Conservation (phyloP, 1,284 basidiomycete species). For the Tilletia caries region DNA sequence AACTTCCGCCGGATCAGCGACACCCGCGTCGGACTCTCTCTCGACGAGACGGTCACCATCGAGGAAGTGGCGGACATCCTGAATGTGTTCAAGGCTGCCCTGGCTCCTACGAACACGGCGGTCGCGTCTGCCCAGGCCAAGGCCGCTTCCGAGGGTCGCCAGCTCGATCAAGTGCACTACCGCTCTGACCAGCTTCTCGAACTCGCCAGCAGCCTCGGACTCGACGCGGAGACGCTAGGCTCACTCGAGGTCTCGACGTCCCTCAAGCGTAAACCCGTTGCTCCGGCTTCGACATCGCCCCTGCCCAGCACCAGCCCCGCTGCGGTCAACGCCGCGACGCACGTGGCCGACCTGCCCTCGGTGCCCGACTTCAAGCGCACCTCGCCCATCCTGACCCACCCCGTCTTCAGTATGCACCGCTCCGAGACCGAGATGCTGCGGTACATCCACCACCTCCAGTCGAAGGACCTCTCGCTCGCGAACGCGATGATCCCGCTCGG, state of each 20-base stretch:
- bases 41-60: constrained; percentile 81
- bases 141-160: constrained; percentile 18
- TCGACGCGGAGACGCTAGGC: constrained; percentile 35
- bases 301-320: constrained; percentile 16
- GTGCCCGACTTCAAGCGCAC: constrained; percentile 64
- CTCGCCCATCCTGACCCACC: constrained; percentile 74
- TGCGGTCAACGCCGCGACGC: constrained; percentile 20
- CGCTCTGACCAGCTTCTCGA: constrained; percentile 36
- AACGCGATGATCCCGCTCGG: constrained; percentile 97
- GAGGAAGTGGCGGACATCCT: constrained; percentile 67
- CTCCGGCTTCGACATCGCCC: background rate
- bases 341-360: constrained; percentile 27
- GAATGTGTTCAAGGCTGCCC: constrained; percentile 67
- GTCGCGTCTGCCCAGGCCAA: constrained; percentile 28
- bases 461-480: constrained; percentile 88
- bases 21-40: constrained; percentile 75
- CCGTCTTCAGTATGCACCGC: constrained; percentile 84
- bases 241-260: constrained; percentile 32
- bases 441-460: constrained; percentile 83
- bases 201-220: constrained; percentile 31
- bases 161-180: constrained; percentile 21
- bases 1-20: constrained; percentile 81
- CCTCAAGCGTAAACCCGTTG: constrained; percentile 18
- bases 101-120: constrained; percentile 51
- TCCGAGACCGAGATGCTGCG: constrained; percentile 95